Base-by-base conservation (phyloP, 805 yeast species). In the Metschnikowia kofuensis region DNA sequence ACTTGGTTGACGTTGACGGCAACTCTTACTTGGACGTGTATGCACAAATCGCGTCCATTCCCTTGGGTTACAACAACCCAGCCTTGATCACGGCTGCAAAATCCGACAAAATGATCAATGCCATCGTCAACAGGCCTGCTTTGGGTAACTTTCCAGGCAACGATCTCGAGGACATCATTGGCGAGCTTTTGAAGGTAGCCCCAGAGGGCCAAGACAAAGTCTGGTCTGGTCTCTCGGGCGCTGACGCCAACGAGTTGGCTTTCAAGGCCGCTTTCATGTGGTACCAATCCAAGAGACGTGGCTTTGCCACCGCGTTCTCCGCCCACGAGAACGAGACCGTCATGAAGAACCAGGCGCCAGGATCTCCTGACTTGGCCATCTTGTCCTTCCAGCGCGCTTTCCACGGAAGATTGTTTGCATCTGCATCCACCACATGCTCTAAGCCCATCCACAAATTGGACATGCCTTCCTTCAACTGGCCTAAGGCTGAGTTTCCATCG, bases 401-500 rank as follows among this genome's bases (percentile, higher is more conserved):
- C 87, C 98, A 91, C 67, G 98, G 98, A 56, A 83, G 98, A 71
- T 72, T 90, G 55, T 89, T 91, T 72, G 98, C 96, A 26, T 80
- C 96, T 47, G 90, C 88, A 39, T 87, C 96, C 7, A 82, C 89
- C 56, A 91, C 98, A 36, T 83, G 96, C 67, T 89, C 97, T 49
- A 92, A 89, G 76, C 96, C 97, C 57, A 80, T 92, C 60, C 98
- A 91, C 77, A 91, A 92, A 75, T 75, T 91, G 68, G 91, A 85
- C 69, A 76, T 92, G 72, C 98, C 98, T 52, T 83, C 96, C 7
- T 91, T 91, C 76, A 82, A 88, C 64, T 91, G 97, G 97, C 98
- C 98, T 64, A 90, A 87, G 68, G 97, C 97, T 48, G 89, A 89
- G 54, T 91, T 84, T 76, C 98, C 98, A 55, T 60, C 78, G 44